Percentiles rank a stretch among this genome's conserved stretches.
Evolutionary conservation across 75 land plant genomes (phyloP).

Genomic region (Selaginella tamariscina): DNA sequence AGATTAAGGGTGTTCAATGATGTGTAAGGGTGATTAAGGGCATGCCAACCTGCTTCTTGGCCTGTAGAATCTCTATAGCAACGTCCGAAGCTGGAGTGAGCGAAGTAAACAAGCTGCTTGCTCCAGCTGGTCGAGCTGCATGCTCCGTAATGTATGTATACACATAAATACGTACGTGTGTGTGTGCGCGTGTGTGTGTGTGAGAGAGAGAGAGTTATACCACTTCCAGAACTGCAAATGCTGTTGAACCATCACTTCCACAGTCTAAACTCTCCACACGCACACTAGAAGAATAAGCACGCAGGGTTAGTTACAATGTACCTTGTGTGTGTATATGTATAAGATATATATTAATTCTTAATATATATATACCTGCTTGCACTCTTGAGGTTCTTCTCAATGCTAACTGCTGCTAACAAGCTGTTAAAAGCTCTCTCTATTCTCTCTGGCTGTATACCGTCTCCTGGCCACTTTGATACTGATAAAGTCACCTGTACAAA

Average conservation of each 20-base stretch:
- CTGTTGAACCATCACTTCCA: constrained; percentile 49
- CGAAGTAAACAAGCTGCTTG: constrained; percentile 43
- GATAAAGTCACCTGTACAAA: constrained; percentile 84
- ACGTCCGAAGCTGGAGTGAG: constrained; percentile 95
- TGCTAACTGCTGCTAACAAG: constrained; percentile 32
- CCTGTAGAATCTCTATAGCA: constrained; percentile 54
- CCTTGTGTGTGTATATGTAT: constrained; percentile 18
- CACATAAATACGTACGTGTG: too few species aligned
- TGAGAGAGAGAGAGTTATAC: too few species aligned
- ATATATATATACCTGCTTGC: too few species aligned
- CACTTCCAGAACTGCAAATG: constrained; percentile 82
- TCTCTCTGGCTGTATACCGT: constrained; percentile 93
- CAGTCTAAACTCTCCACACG: constrained; percentile 93
- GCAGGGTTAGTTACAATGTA: neutral
- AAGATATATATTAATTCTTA: constrained; percentile 25
- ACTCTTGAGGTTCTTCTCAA: neutral
- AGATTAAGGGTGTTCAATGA: too few species aligned
- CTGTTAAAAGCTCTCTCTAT: constrained; percentile 80
- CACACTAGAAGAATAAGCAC: constrained; percentile 35
- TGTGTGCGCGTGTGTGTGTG: too few species aligned
- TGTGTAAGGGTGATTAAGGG: too few species aligned
- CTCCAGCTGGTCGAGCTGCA: constrained; percentile 47
- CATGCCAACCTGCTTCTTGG: constrained; percentile 36
- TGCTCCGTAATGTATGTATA: too few species aligned
- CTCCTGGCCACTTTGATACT: constrained; percentile 64